Percentiles rank a stretch among this genome's conserved stretches.
Evolutionary conservation across 2,329 filamentous ascomycete genomes (phyloP).

Genomic region (Penicillium sp.): DNA sequence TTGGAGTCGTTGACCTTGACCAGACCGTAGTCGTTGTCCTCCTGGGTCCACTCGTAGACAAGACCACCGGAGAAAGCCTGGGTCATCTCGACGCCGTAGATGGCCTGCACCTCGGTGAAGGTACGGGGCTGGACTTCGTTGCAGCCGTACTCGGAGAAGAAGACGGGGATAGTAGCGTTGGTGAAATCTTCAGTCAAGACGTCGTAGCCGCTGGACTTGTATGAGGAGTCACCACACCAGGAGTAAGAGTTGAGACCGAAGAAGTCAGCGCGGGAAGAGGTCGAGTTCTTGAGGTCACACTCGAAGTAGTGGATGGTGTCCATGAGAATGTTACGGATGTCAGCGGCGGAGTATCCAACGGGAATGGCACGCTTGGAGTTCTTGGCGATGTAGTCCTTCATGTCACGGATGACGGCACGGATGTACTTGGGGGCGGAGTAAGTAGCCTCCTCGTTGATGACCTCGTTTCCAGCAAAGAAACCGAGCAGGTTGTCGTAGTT

Average conservation of each 20-base stretch:
- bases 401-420: constrained; percentile 64
- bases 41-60: constrained; percentile 54
- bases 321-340: constrained; percentile 61
- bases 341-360: constrained; percentile 69
- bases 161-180: constrained; percentile 61
- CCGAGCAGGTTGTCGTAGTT: constrained; percentile 65
- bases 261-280: constrained; percentile 61
- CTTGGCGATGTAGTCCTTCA: constrained; percentile 68
- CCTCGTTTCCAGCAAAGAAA: constrained; percentile 70
- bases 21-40: constrained; percentile 55
- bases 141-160: constrained; percentile 70
- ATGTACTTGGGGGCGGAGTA: constrained; percentile 60
- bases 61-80: constrained; percentile 59
- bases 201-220: constrained; percentile 57
- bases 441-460: constrained; percentile 64
- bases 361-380: constrained; percentile 61
- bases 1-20: constrained; percentile 63
- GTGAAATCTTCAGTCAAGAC: constrained; percentile 60
- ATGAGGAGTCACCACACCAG: constrained; percentile 65
- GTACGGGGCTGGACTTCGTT: constrained; percentile 59
- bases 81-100: constrained; percentile 64
- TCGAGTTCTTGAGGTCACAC: constrained; percentile 53
- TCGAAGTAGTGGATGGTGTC: constrained; percentile 65
- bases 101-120: constrained; percentile 62
- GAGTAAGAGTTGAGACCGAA: constrained; percentile 69